Evolutionary conservation across 805 yeast species (phyloP).

Genomic region (Myxozyma neotropica): DNA sequence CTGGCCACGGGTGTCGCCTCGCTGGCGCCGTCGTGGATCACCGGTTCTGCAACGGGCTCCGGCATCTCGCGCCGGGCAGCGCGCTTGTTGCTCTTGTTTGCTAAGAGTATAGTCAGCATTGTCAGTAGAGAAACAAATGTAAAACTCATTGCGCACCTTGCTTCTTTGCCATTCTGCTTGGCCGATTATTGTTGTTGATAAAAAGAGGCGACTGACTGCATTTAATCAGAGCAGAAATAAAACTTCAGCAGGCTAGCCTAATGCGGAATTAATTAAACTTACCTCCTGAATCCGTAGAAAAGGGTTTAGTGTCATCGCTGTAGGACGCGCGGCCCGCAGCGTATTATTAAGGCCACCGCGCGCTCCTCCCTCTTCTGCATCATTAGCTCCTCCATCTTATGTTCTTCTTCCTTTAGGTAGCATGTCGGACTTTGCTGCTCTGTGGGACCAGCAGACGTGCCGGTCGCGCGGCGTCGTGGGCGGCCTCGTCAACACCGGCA

Average conservation of each 20-base stretch:
- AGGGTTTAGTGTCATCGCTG: not conserved
- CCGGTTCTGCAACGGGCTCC: constrained; percentile 11
- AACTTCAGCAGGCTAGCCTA: not conserved
- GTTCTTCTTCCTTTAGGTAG: too few species aligned
- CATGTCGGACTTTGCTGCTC: too few species aligned
- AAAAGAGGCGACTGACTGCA: not conserved
- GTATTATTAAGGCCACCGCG: too few species aligned
- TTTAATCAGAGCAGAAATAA: not conserved
- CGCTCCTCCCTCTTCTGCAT: too few species aligned
- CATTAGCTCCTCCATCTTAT: too few species aligned
- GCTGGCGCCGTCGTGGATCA: constrained; percentile 17
- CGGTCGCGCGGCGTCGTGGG: too few species aligned
- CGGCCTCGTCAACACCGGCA: constrained; percentile 89
- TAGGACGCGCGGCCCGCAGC: constrained; percentile 4
- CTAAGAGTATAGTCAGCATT: too few species aligned
- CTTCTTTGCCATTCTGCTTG: constrained; percentile 19
- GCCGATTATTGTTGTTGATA: not conserved
- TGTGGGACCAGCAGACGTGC: too few species aligned
- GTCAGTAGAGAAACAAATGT: too few species aligned
- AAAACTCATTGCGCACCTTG: constrained; percentile 6
- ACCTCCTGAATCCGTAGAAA: not conserved
- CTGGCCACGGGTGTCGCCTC: constrained; percentile 1
- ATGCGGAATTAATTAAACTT: not conserved
- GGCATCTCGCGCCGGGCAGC: constrained; percentile 29
- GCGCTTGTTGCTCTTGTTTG: constrained; percentile 22